Conservation (phyloP, 2,329 filamentous ascomycete species). For the Sphaerulina populicola region DNA sequence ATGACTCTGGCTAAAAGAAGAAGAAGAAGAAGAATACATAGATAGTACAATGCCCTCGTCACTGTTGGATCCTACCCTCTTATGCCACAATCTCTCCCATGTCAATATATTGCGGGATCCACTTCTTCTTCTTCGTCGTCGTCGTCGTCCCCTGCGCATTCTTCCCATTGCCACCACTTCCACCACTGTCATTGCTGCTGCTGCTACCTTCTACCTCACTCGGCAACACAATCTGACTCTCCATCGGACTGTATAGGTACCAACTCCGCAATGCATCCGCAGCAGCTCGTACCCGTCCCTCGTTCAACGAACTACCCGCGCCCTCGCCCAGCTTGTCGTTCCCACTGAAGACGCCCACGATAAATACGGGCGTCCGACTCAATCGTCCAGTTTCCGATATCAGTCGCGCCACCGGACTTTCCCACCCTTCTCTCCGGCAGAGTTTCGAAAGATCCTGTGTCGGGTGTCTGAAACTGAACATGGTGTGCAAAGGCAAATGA, state of each 20-base stretch:
- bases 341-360: constrained; percentile 90
- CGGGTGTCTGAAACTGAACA: constrained; percentile 80
- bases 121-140: constrained; percentile 30
- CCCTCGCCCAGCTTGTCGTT: constrained; percentile 87
- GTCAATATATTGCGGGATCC: constrained; percentile 51
- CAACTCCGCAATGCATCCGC: constrained; percentile 83
- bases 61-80: background rate
- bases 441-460: constrained; percentile 74
- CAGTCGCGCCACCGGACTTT: constrained; percentile 74
- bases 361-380: constrained; percentile 79
- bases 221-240: constrained; percentile 44
- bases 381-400: constrained; percentile 82
- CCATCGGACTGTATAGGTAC: constrained; percentile 84
- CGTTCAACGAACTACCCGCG: constrained; percentile 66
- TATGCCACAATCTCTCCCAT: constrained; percentile 46
- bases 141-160: constrained; percentile 15
- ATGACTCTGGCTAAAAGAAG: too few species aligned
- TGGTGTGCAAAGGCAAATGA: constrained; percentile 47
- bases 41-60: background rate
- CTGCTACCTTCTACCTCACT: constrained; percentile 36
- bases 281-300: constrained; percentile 69
- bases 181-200: too few species aligned
- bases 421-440: constrained; percentile 83
- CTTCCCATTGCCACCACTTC: too few species aligned
- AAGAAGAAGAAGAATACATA: background rate